Conservation (phyloP, 169 alveolate genomes). For the Eimeria zaria region DNA sequence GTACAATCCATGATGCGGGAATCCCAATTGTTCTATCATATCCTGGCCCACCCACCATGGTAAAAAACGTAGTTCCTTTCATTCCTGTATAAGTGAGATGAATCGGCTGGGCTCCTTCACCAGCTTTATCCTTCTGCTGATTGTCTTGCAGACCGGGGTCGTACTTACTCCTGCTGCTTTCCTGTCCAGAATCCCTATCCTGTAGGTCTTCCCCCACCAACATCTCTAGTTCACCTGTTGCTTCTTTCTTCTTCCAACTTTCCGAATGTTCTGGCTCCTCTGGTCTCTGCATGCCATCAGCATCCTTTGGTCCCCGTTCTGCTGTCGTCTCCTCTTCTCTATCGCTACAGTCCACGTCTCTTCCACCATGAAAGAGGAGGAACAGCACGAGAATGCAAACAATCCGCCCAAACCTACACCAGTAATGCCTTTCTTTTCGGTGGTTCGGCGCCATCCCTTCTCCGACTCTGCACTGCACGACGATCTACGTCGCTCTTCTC, state of each 20-base stretch:
- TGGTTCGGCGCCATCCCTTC: constrained; percentile 22
- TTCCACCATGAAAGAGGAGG: neutral
- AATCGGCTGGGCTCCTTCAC: neutral
- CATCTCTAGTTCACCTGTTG: too few species aligned
- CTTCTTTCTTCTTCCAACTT: too few species aligned
- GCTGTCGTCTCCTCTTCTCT: too few species aligned
- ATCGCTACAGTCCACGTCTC: neutral
- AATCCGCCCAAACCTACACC: neutral
- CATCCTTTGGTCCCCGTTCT: neutral
- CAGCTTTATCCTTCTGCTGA: too few species aligned
- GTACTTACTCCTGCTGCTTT: neutral
- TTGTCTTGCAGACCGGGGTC: too few species aligned
- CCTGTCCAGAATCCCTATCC: neutral
- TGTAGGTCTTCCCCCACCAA: too few species aligned
- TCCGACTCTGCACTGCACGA: neutral
- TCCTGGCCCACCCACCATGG: neutral
- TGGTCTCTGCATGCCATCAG: neutral
- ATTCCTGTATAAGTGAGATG: neutral
- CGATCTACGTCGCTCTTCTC: neutral
- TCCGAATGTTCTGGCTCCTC: too few species aligned
- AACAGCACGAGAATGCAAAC: neutral
- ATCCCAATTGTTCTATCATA: neutral
- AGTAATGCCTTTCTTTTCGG: constrained; percentile 3
- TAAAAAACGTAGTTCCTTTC: neutral
- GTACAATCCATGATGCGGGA: neutral